Base-by-base conservation (phyloP, 2,329 filamentous ascomycete genomes). In the Aaosphaeria pasadenensis region DNA sequence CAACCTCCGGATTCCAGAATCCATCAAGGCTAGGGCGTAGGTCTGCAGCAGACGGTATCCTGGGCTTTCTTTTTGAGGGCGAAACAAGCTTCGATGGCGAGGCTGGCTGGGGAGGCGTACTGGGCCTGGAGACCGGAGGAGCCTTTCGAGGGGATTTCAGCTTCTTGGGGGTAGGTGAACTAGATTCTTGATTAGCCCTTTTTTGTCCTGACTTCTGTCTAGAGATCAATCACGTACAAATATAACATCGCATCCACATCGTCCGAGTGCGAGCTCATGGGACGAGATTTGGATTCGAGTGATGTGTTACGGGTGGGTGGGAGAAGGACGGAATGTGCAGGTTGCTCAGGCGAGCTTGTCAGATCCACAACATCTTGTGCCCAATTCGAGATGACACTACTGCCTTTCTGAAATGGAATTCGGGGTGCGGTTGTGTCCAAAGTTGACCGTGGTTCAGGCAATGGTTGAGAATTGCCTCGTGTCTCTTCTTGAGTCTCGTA, bases 1-100 rank as follows among this genome's bases (percentile, higher is more conserved):
- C 64, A 17, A 63, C 58, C 39, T 63, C 62, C 30, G 63, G 58
- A 30, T 61, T 57, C 69, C 69, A 72, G 51, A 72, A 72, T 1
- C 67, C 65, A 41, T 71, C 69, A 4, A 71, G 55, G 32, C 67
- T 71, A 11, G 67, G 67, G 31, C 66, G 58, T 35, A 68, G 50
- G 38, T 60, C 54, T 1, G 58, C 51, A 2, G 59, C 61, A 32
- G 61, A 56, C 2, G 66, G 66, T 29, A 71, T 67, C 1, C 52
- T 50, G 9, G 50, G 51, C 39, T 62, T 64, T 47, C 58, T 67
- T 47, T 71, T 71, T 0, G 66, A 69, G 1, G 69, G 69, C 7
- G 68, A 71, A 11, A 64, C 60, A 11, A 71, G 64, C 47, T 68
- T 69, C 3, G 59, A 56, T 1, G 65, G 67, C 40, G 60, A 64